These are phyloP conservation scores for Lyophyllum decastes DNA, from an alignment of 768 basidiomycete species.

Conservation along the genomic window DNA sequence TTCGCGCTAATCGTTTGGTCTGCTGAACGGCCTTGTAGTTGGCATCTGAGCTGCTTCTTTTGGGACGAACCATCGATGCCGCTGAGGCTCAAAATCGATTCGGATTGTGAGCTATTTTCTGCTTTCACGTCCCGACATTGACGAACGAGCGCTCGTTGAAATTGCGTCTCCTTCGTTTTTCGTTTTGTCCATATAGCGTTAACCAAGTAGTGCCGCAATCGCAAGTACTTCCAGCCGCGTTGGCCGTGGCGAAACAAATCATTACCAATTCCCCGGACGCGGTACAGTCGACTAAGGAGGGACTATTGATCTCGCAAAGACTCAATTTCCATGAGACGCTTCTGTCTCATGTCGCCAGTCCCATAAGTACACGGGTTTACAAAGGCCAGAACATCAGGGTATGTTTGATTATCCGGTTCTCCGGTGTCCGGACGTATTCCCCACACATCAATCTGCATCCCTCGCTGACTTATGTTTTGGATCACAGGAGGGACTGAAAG, in stretches of 20 bases:
- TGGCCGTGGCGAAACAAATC: slow-evolving; percentile 62
- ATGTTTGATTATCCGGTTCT: not conserved
- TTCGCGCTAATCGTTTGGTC: slow-evolving; percentile 1
- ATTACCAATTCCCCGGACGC: slow-evolving; percentile 74
- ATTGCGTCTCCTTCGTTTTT: not conserved
- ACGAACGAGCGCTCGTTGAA: not conserved
- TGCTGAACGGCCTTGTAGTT: slow-evolving; percentile 41
- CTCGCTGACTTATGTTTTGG: slow-evolving; percentile 5
- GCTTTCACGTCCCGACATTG: not conserved
- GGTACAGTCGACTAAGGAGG: slow-evolving; percentile 76
- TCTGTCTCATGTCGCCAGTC: slow-evolving; percentile 42
- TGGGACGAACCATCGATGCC: slow-evolving; percentile 69
- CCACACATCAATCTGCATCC: not conserved
- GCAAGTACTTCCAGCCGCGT: slow-evolving; percentile 60
- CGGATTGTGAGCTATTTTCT: slow-evolving; percentile 60
- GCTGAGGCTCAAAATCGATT: slow-evolving; percentile 68
- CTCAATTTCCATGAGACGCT: slow-evolving; percentile 55
- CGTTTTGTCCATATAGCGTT: slow-evolving; percentile 45
- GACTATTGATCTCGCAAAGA: slow-evolving; percentile 55
- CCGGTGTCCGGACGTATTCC: not conserved
- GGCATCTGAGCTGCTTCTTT: slow-evolving; percentile 75
- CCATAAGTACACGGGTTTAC: slow-evolving; percentile 54
- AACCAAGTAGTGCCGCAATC: slow-evolving; percentile 64
- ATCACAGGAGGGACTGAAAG: slow-evolving; percentile 66
- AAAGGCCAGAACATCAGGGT: slow-evolving; percentile 73